Evolutionary conservation across 1,284 basidiomycete species (phyloP).

Genomic region (Pterula multifida): DNA sequence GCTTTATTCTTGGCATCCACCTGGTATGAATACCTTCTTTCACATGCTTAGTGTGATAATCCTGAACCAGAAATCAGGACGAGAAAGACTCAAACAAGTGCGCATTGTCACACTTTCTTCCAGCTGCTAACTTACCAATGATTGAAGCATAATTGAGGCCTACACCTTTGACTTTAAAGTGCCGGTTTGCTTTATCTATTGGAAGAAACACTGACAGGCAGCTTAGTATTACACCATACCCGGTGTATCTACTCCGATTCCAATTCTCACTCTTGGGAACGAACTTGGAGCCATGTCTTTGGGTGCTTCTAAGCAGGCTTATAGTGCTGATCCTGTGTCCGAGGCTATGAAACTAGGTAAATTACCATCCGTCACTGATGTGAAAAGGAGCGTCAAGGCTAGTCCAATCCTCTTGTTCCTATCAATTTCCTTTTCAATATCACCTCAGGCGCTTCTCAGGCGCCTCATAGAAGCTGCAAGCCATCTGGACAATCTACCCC

Average conservation of each 20-base stretch:
- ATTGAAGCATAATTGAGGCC: conserved; percentile 63
- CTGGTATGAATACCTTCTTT: conserved; percentile 35
- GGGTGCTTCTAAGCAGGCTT: conserved; percentile 32
- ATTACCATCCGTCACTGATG: conserved; percentile 55
- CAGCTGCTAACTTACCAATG: not conserved
- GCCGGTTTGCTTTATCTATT: too few species aligned
- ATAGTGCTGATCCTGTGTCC: conserved; percentile 36
- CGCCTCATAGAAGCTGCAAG: conserved; percentile 64
- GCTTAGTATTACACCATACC: conserved; percentile 47
- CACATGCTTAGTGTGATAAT: not conserved
- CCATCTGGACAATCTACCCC: conserved; percentile 66
- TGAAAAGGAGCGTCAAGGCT: conserved; percentile 65
- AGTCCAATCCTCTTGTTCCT: not conserved
- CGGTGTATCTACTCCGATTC: conserved; percentile 41
- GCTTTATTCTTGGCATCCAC: conserved; percentile 75
- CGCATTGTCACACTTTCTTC: conserved; percentile 16
- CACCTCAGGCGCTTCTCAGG: conserved; percentile 49
- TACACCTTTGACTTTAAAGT: conserved; percentile 77
- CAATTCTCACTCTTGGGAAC: conserved; percentile 57
- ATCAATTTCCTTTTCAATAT: not conserved
- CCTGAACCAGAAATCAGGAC: conserved; percentile 32
- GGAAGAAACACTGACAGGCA: too few species aligned
- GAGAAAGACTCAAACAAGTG: conserved; percentile 71
- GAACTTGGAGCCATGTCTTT: conserved; percentile 22
- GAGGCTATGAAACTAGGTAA: conserved; percentile 43